These are phyloP conservation scores for Suillus alpinus DNA, from an alignment of 768 basidiomycete species.

Conservation along the genomic window DNA sequence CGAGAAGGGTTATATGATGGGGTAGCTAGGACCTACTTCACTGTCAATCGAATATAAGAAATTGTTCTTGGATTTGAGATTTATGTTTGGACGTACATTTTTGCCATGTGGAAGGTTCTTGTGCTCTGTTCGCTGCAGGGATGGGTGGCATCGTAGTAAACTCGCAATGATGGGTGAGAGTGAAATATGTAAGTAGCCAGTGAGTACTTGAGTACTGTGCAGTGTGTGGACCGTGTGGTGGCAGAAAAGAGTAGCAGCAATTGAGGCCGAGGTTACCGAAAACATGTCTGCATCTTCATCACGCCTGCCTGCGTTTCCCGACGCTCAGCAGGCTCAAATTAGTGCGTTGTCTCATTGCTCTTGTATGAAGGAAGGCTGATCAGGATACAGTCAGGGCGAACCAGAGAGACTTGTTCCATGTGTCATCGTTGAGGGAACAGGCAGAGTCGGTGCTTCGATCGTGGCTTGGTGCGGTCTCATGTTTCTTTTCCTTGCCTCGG, in stretches of 20 bases:
- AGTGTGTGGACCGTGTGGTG: not conserved
- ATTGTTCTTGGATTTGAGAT: not conserved
- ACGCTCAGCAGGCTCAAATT: conserved; percentile 83
- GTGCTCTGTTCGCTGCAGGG: conserved; percentile 34
- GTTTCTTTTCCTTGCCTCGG: conserved; percentile 1
- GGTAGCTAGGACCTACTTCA: conserved; percentile 48
- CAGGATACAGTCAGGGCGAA: conserved; percentile 68
- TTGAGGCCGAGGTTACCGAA: not conserved
- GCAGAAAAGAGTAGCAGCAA: conserved; percentile 2
- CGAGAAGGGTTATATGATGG: conserved; percentile 7
- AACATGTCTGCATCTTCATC: conserved; percentile 1
- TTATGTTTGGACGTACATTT: conserved; percentile 51
- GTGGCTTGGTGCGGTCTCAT: conserved; percentile 60
- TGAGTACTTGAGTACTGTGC: not conserved
- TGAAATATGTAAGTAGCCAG: not conserved
- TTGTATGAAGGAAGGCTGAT: conserved; percentile 8
- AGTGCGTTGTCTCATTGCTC: conserved; percentile 47
- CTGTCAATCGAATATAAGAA: conserved; percentile 31
- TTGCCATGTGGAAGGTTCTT: conserved; percentile 70
- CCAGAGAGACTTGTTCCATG: conserved; percentile 79
- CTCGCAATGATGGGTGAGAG: not conserved
- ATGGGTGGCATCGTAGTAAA: not conserved
- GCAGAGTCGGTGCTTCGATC: conserved; percentile 70
- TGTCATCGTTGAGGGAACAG: conserved; percentile 72
- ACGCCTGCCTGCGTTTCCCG: conserved; percentile 55